Evolutionary conservation across 345 rosid genomes (phyloP), one percentile per base, ranked within the genome.

Genomic region (Hypericum perforatum): DNA sequence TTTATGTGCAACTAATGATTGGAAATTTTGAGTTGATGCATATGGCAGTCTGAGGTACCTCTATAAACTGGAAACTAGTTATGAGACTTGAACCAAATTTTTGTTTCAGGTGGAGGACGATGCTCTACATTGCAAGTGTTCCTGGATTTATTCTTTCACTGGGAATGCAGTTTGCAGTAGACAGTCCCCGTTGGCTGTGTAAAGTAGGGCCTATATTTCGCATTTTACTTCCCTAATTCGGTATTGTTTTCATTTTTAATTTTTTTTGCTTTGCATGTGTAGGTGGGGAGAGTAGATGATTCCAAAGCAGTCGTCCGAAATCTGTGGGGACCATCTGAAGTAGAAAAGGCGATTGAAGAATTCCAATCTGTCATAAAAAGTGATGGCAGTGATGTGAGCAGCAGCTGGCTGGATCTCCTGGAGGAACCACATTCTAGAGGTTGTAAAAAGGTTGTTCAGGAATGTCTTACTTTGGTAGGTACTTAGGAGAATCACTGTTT

Each of bases 121-220:
- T 82, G 63, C 68, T 86, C 58, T 75, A 66, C 65, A 59, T 77
- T 15, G 90, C 88, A 52, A 76, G 77, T 69, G 15, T 65, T 43
- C 90, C 84, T 70, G 82, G 81, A 60, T 59, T 82, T 61, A 42
- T 76, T 59, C 68, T 86, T 50, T 62, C 78, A 8, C 11, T 82
- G 42, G 90, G 90, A 16, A 80, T 86, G 88, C 90, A 86, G 59
- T 82, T 80, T 70, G 70, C 95, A 16, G 95, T 75, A 16, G 95
- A 86, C 13, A 86, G 95, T 63, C 95, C 95, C 9, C 82, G 88
- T 56, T 86, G 91, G 95, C 76, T 86, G 32, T 86, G 80, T 65
- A 82, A 79, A 70, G 95, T 82, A 82, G 59, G 75, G 22, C 7
- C 36, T 10, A 9, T 41, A 16, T 38, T 52, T 63, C 37, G 15